Evolutionary conservation across 2,329 filamentous ascomycete species (phyloP).

Genomic region (Apiospora marii): DNA sequence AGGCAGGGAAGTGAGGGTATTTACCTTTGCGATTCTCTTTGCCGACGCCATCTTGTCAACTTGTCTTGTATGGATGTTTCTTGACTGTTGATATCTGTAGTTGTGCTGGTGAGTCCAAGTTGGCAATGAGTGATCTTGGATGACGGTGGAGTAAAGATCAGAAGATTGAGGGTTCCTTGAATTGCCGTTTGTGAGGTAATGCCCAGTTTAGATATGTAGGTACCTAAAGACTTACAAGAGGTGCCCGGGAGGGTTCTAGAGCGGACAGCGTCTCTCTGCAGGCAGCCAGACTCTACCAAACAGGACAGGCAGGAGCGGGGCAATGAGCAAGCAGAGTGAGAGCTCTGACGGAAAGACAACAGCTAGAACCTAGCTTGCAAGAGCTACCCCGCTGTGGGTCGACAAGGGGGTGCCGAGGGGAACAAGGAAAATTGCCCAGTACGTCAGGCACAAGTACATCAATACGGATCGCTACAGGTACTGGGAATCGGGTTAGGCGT

Average conservation of each 20-base stretch:
- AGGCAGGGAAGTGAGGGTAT: background rate
- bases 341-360: background rate
- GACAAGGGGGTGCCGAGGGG: background rate
- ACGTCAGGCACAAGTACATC: background rate
- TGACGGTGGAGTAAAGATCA: background rate
- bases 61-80: background rate
- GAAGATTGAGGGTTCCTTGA: background rate
- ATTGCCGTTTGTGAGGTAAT: background rate
- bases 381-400: conserved; percentile 20
- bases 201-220: background rate
- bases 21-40: conserved; percentile 44
- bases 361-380: background rate
- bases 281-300: background rate
- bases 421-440: background rate
- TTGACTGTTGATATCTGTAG: background rate
- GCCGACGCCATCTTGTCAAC: conserved; percentile 38
- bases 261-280: background rate
- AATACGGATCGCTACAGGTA: background rate
- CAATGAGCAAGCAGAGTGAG: background rate
- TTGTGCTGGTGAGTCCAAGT: background rate
- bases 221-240: background rate
- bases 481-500: background rate
- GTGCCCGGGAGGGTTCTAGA: background rate
- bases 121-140: background rate
- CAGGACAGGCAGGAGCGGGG: background rate